Percentiles rank a stretch among this genome's conserved stretches.
These are phyloP conservation scores for Allantophomopsis cytisporea DNA, from an alignment of 2,329 filamentous ascomycete species.

Conservation along the genomic window DNA sequence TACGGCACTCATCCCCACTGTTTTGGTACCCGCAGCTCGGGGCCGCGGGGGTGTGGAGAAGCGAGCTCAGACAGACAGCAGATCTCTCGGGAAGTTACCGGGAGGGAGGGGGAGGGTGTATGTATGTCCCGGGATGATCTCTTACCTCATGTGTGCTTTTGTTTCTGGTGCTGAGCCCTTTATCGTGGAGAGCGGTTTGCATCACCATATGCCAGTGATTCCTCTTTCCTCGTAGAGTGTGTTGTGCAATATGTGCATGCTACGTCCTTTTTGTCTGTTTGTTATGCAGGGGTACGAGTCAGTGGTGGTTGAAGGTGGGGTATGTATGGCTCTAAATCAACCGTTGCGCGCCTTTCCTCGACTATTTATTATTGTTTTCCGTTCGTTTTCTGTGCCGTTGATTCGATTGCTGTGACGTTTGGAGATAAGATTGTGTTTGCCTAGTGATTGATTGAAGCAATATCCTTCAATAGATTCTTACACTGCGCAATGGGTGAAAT, in stretches of 20 bases:
- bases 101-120: too few relatives aligned
- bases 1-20: background rate
- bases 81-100: background rate
- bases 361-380: too few relatives aligned
- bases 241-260: too few relatives aligned
- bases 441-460: too few relatives aligned
- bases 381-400: too few relatives aligned
- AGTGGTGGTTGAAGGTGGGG: too few relatives aligned
- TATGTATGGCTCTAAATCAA: too few relatives aligned
- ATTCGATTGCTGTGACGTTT: too few relatives aligned
- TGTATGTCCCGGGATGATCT: background rate
- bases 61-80: background rate
- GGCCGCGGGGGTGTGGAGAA: background rate
- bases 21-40: background rate
- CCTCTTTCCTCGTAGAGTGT: background rate
- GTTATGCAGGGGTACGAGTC: too few relatives aligned
- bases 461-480: background rate
- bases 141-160: too few relatives aligned
- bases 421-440: background rate
- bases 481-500: background rate
- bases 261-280: too few relatives aligned
- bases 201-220: background rate
- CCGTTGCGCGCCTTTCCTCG: too few relatives aligned
- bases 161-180: background rate
- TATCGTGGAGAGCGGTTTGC: background rate